Percentiles rank a stretch among this genome's conserved stretches.
phyloP scores from a whole-genome alignment of 345 rosid genomes.

The Lumnitzera littorea region DNA sequence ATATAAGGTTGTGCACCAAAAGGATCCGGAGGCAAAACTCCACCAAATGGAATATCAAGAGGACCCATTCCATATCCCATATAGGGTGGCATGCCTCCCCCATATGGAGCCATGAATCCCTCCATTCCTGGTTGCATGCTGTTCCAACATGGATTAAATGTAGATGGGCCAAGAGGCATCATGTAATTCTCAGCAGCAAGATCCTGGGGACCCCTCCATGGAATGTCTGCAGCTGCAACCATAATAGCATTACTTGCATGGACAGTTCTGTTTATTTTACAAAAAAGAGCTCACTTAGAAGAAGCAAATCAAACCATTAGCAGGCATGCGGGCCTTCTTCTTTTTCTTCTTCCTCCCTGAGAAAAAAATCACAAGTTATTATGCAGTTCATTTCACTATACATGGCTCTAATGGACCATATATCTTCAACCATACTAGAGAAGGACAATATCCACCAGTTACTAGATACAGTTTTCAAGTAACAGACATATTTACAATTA shows the following conservation, averaged over 20 bases:
- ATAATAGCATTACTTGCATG: not conserved
- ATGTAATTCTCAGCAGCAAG: conserved; percentile 57
- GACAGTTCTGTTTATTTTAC: not conserved
- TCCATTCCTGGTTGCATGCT: conserved; percentile 83
- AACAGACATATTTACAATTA: too few species aligned
- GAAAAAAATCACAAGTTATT: conserved; percentile 9
- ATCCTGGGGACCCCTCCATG: conserved; percentile 68
- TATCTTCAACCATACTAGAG: not conserved
- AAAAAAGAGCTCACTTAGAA: conserved; percentile 1
- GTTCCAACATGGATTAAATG: conserved; percentile 62
- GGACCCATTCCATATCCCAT: conserved; percentile 59
- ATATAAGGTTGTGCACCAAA: conserved; percentile 48
- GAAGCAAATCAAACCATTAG: conserved; percentile 32
- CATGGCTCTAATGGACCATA: not conserved
- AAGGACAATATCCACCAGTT: too few species aligned
- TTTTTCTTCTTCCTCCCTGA: conserved; percentile 80
- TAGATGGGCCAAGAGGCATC: conserved; percentile 77
- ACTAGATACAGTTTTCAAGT: too few species aligned
- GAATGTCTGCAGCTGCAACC: conserved; percentile 37
- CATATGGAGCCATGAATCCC: conserved; percentile 45
- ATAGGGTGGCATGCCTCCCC: conserved; percentile 45
- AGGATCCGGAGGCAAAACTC: conserved; percentile 55
- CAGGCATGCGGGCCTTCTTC: conserved; percentile 64
- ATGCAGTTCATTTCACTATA: not conserved
- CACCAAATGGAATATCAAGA: conserved; percentile 52